Evolutionary conservation across 805 yeast species (phyloP).

Genomic region (Candida wancherniae): DNA sequence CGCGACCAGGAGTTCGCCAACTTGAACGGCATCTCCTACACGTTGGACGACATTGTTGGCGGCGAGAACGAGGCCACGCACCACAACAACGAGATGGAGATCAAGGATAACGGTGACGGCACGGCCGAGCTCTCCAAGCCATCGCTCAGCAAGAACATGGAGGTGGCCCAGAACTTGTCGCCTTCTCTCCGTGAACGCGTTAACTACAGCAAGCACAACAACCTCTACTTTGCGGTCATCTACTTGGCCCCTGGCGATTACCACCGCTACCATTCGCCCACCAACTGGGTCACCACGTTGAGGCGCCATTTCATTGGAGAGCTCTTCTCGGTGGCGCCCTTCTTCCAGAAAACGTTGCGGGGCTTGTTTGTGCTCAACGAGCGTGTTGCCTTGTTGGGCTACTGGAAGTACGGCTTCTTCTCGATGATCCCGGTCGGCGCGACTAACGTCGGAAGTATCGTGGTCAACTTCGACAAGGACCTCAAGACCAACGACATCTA

Average conservation of each 20-base stretch:
- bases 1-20: conserved; percentile 73
- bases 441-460: conserved; percentile 94
- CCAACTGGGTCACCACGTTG: conserved; percentile 89
- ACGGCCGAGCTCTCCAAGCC: conserved; percentile 33
- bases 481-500: conserved; percentile 75
- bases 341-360: conserved; percentile 80
- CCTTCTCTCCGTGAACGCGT: conserved; percentile 30
- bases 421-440: conserved; percentile 99
- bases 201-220: conserved; percentile 39
- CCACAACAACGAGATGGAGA: conserved; percentile 45
- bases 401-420: conserved; percentile 96
- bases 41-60: conserved; percentile 65
- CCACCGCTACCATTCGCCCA: conserved; percentile 94
- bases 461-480: conserved; percentile 85
- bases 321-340: conserved; percentile 92
- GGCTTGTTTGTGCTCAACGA: conserved; percentile 90
- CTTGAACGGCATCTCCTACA: conserved; percentile 67
- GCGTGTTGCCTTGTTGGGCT: conserved; percentile 89
- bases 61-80: conserved; percentile 39
- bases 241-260: conserved; percentile 98
- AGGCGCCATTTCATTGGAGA: conserved; percentile 97
- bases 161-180: conserved; percentile 39
- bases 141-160: conserved; percentile 30
- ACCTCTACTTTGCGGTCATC: conserved; percentile 81
- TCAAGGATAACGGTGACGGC: conserved; percentile 67